Evolutionary conservation across 2,329 filamentous ascomycete species (phyloP).

Genomic region (Dendryphion nanum): DNA sequence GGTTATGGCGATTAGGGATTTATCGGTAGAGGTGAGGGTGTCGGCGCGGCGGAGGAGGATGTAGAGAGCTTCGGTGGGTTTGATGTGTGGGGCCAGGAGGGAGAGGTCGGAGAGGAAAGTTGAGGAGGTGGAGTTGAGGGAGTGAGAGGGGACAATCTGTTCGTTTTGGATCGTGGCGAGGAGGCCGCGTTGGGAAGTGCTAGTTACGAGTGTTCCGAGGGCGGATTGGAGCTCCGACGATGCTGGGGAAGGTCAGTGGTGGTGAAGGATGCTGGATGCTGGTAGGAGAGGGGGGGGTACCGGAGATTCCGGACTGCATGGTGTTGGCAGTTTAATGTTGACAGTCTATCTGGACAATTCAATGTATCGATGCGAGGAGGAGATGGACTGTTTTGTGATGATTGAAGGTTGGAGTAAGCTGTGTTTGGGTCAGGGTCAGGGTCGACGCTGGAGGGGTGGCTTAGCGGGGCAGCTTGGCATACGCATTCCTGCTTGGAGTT

Average conservation of each 20-base stretch:
- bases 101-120: constrained; percentile 65
- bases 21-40: constrained; percentile 38
- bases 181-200: constrained; percentile 64
- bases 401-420: no score
- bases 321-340: no score
- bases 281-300: constrained; percentile 41
- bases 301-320: constrained; percentile 80
- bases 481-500: no score
- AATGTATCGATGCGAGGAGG: no score
- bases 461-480: no score
- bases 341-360: no score
- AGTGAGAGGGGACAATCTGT: constrained; percentile 60
- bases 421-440: no score
- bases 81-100: constrained; percentile 62
- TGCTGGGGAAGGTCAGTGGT: constrained; percentile 52
- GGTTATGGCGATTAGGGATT: constrained; percentile 63
- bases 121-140: constrained; percentile 51
- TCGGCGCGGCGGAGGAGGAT: constrained; percentile 70
- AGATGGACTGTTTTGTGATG: no score
- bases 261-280: constrained; percentile 11
- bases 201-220: constrained; percentile 68
- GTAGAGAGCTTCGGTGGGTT: constrained; percentile 68
- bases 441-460: no score
- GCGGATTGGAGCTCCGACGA: constrained; percentile 73
- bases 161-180: constrained; percentile 69